phyloP scores from a whole-genome alignment of 306 rosid genomes.

The Pyrus communis region DNA sequence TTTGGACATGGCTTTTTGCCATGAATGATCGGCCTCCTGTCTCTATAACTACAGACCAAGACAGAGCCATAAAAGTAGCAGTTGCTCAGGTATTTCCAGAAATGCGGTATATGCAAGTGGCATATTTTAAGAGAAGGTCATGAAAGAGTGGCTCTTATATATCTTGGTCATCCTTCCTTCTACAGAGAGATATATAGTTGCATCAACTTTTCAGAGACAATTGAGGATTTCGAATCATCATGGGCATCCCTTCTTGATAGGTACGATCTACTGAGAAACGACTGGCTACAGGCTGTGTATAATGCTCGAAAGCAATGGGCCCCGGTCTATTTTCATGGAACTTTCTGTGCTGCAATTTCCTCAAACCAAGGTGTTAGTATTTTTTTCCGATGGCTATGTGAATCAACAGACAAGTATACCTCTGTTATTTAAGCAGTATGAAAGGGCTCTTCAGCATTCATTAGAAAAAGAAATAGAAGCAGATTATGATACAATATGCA shows the following conservation, averaged over 20 bases:
- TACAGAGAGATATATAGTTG: conserved; percentile 66
- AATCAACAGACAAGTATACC: conserved; percentile 71
- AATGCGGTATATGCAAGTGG: conserved; percentile 72
- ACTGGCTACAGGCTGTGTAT: conserved; percentile 77
- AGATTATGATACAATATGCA: conserved; percentile 54
- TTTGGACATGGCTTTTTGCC: conserved; percentile 69
- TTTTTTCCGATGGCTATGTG: conserved; percentile 66
- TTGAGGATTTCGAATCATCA: conserved; percentile 56
- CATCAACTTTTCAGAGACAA: conserved; percentile 54
- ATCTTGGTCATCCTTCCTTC: conserved; percentile 66
- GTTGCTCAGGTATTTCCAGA: conserved; percentile 52
- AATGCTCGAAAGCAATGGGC: conserved; percentile 83
- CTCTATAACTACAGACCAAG: conserved; percentile 79
- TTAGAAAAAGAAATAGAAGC: conserved; percentile 69
- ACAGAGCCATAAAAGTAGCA: conserved; percentile 64
- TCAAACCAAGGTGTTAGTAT: conserved; percentile 46
- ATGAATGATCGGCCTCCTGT: conserved; percentile 61
- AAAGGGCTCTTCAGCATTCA: conserved; percentile 54
- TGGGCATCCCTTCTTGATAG: conserved; percentile 53
- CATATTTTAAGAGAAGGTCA: conserved; percentile 85
- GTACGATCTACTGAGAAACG: conserved; percentile 53
- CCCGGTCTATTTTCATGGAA: conserved; percentile 67
- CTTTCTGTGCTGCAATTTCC: conserved; percentile 60
- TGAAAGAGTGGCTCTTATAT: conserved; percentile 65
- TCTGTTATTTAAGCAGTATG: conserved; percentile 63